Percentiles rank a stretch among this genome's conserved stretches.
These are phyloP conservation scores for Apiotrichum veenhuisii DNA, from an alignment of 1,284 basidiomycete genomes.

Conservation along the genomic window DNA sequence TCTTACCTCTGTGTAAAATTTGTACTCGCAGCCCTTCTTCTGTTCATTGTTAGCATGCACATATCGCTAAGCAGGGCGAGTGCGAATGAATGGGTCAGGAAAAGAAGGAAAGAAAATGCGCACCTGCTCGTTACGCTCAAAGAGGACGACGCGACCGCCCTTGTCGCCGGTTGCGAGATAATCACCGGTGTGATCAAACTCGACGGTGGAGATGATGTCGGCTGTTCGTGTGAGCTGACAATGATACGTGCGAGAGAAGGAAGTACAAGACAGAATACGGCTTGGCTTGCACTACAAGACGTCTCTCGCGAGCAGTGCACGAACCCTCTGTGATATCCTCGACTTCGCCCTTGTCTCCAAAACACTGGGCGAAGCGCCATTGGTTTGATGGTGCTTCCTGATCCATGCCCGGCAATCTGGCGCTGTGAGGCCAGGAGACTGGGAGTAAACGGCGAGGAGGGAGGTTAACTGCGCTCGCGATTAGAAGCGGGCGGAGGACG, in stretches of 20 bases:
- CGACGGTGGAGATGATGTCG: slow-evolving; percentile 98
- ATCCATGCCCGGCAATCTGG: slow-evolving; percentile 54
- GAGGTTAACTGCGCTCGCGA: too few species aligned
- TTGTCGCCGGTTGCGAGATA: slow-evolving; percentile 99
- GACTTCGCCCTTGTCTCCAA: slow-evolving; percentile 98
- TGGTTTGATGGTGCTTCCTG: slow-evolving; percentile 65
- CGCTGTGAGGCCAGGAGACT: neutral
- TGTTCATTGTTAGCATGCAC: slow-evolving; percentile 38
- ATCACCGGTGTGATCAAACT: slow-evolving; percentile 99
- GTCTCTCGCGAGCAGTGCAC: slow-evolving; percentile 5
- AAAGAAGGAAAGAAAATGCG: slow-evolving; percentile 44
- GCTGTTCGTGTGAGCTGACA: slow-evolving; percentile 55
- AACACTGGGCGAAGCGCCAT: slow-evolving; percentile 99
- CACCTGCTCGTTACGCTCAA: slow-evolving; percentile 96
- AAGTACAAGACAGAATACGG: neutral
- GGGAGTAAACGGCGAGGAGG: neutral
- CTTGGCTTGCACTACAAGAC: too few species aligned
- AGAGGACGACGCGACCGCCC: slow-evolving; percentile 95
- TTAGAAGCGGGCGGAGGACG: neutral
- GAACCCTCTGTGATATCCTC: slow-evolving; percentile 99
- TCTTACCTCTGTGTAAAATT: slow-evolving; percentile 89
- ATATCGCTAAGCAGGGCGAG: neutral
- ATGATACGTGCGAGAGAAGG: neutral
- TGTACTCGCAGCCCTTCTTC: slow-evolving; percentile 99
- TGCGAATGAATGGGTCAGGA: neutral